Base-by-base conservation (phyloP, 1,284 basidiomycete species). In the Sporisorium scitamineum region DNA sequence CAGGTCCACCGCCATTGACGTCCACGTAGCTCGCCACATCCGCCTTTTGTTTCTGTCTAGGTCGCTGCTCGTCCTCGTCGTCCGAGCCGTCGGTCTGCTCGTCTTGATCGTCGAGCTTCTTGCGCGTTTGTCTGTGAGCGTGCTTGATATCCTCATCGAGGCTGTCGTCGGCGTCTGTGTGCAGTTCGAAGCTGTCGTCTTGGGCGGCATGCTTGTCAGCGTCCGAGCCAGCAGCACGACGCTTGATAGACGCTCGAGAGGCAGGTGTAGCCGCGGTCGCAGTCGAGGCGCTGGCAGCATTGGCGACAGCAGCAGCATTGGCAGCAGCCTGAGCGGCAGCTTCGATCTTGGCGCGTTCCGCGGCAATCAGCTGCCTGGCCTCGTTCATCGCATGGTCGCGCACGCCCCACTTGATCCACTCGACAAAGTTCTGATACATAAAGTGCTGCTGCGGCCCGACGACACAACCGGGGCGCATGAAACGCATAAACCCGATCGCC, bases 401-500 rank as follows among this genome's bases (percentile, higher is more conserved):
- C 34, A 79, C 73, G 7, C 82, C 76, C 83, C 82, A 84, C 32
- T 76, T 76, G 56, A 84, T 61, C 83, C 83, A 85, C 42, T 79
- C 75, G 48, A 70, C 64, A 54, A 76, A 78, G 52, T 82, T 97
- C 81, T 94, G 90, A 84, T 97, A 95, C 91, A 99, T 93, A 85
- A 94, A 99, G 84, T 97, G 96, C 83, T 91, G 88, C 63, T 89
- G 88, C 13, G 87, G 87, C 14, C 95, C 95, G 39, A 98, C 95
- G 16, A 98, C 95, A 85, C 94, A 95, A 2, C 94, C 94, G 0
- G 96, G 97, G 45, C 96, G 91, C 72, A 97, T 92, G 76, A 99
- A 93, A 24, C 97, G 92, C 97, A 99, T 99, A 86, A 95, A 98
- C 0, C 93, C 97, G 70, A 99, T 99, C 10, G 92, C 95, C 87